phyloP scores from a whole-genome alignment of 345 rosid genomes.

The Microthlaspi erraticum region DNA sequence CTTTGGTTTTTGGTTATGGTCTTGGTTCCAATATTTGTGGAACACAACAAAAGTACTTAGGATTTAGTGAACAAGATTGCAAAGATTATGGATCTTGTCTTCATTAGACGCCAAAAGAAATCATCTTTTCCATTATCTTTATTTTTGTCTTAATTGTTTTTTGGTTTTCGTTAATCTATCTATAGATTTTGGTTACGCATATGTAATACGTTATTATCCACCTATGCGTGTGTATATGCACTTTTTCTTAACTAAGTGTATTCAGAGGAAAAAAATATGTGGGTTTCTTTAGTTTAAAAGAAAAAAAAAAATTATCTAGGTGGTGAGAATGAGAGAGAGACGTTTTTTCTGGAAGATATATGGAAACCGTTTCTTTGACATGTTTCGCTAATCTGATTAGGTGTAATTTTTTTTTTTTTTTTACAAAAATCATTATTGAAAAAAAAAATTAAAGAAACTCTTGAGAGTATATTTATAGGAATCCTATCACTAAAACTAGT shows the following conservation, averaged over 20 bases:
- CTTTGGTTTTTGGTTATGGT: constrained; percentile 45
- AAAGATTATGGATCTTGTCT: constrained; percentile 53
- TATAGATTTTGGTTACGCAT: constrained; percentile 36
- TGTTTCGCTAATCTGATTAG: too few relatives aligned
- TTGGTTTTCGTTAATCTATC: constrained; percentile 3
- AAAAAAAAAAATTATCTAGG: too few relatives aligned
- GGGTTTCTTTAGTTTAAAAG: too few relatives aligned
- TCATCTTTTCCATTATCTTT: constrained; percentile 3
- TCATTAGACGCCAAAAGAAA: constrained; percentile 48
- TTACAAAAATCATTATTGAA: too few relatives aligned
- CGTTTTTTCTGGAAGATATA: too few relatives aligned
- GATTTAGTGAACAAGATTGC: constrained; percentile 45
- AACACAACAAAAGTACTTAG: constrained; percentile 44
- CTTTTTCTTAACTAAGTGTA: neutral
- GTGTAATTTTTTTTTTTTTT: too few relatives aligned
- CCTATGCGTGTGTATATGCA: constrained; percentile 6
- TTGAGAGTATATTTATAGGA: too few relatives aligned
- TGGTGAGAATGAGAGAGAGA: too few relatives aligned
- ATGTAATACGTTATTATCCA: constrained; percentile 18
- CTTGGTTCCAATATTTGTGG: constrained; percentile 53
- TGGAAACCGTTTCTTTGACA: too few relatives aligned
- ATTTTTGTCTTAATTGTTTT: too few relatives aligned
- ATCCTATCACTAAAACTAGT: neutral
- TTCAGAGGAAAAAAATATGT: too few relatives aligned
- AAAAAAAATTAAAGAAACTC: too few relatives aligned